Percentiles rank a stretch among this genome's conserved stretches.
These are phyloP conservation scores for Blastobotrys indianensis DNA, from an alignment of 1,139 yeast species.

Conservation along the genomic window DNA sequence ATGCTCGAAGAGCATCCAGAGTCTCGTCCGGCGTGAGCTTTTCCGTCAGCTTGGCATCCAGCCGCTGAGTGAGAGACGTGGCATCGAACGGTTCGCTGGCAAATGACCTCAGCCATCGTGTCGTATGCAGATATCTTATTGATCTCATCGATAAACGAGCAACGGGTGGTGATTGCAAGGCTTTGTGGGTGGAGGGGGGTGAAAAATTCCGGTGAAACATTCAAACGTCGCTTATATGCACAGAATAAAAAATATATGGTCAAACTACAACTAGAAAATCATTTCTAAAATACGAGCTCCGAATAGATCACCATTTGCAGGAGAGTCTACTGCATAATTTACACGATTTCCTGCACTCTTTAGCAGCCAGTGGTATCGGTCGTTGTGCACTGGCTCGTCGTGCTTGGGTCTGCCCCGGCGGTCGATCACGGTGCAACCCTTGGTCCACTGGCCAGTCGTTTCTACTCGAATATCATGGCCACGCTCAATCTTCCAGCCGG, in stretches of 20 bases:
- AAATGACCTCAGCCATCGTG: slow-evolving; percentile 2
- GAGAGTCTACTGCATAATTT: slow-evolving; percentile 27
- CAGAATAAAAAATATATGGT: not conserved
- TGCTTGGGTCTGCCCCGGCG: slow-evolving; percentile 31
- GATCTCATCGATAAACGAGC: no score
- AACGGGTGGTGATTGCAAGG: no score
- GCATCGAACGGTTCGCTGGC: not conserved
- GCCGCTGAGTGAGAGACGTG: not conserved
- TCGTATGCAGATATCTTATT: slow-evolving; percentile 2
- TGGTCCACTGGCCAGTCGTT: slow-evolving; percentile 35
- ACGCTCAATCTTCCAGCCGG: slow-evolving; percentile 27
- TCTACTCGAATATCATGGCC: slow-evolving; percentile 38
- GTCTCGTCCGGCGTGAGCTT: slow-evolving; percentile 2
- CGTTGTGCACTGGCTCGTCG: slow-evolving; percentile 19
- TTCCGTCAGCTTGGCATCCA: not conserved
- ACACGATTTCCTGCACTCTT: slow-evolving; percentile 28
- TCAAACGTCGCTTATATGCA: no score
- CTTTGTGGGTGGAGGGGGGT: not conserved
- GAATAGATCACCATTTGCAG: slow-evolving; percentile 19
- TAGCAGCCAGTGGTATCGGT: slow-evolving; percentile 28
- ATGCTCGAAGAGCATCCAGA: slow-evolving; percentile 18
- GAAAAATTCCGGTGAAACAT: not conserved
- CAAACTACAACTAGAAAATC: not conserved
- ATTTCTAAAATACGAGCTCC: slow-evolving; percentile 12
- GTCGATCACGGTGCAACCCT: slow-evolving; percentile 36